Evolutionary conservation across 345 rosid genomes (phyloP).

Genomic region (Pistacia atlantica): DNA sequence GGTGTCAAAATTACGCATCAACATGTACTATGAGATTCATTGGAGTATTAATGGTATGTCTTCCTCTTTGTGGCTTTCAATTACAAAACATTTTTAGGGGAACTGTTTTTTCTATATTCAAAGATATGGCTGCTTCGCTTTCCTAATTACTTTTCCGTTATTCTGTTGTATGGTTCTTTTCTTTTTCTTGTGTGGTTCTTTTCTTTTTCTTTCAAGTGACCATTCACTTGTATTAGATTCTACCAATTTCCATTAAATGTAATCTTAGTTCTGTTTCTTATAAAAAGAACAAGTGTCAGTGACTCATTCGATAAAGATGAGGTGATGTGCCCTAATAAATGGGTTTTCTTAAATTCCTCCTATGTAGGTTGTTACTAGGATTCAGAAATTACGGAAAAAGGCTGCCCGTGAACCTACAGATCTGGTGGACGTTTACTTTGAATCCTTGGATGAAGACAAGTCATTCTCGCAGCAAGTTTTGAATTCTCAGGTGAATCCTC

Average conservation of each 20-base stretch:
- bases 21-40: not conserved
- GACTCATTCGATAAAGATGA: slow-evolving; percentile 5
- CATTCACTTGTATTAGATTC: too few species aligned
- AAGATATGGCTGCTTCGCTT: too few species aligned
- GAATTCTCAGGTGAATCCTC: slow-evolving; percentile 62
- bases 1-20: too few species aligned
- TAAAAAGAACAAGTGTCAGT: not conserved
- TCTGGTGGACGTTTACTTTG: slow-evolving; percentile 84
- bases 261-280: too few species aligned
- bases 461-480: slow-evolving; percentile 56
- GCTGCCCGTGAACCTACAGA: slow-evolving; percentile 89
- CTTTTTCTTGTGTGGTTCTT: too few species aligned
- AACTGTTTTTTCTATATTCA: too few species aligned
- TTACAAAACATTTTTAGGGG: not conserved
- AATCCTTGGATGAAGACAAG: slow-evolving; percentile 67
- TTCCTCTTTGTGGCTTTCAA: not conserved
- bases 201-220: too few species aligned
- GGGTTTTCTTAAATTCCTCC: slow-evolving; percentile 26
- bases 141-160: too few species aligned
- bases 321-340: slow-evolving; percentile 18
- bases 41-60: not conserved
- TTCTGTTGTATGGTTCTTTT: too few species aligned
- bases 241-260: too few species aligned
- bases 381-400: slow-evolving; percentile 88
- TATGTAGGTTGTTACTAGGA: slow-evolving; percentile 78